Evolutionary conservation across 768 basidiomycete species (phyloP), one percentile per base, ranked within the genome.

Genomic region (Termitomyces heimii): DNA sequence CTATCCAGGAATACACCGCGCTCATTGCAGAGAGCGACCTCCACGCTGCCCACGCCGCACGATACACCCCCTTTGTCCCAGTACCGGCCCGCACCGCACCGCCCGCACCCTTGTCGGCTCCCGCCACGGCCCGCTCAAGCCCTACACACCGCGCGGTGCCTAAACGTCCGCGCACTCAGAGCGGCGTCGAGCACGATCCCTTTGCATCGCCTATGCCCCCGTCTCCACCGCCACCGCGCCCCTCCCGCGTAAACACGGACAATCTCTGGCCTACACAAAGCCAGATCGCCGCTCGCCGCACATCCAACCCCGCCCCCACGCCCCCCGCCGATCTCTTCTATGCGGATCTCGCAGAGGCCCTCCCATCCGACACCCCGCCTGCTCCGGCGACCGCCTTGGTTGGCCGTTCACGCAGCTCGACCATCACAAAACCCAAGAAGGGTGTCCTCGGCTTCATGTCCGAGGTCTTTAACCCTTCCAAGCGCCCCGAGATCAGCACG

Each of bases 401-500:
- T 52, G 65, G 59, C 50, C 65, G 81, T 58, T 74, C 79, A 22
- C 80, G 80, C 64, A 82, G 80, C 66, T 72, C 75, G 34, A 81
- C 80, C 18, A 66, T 75, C 3, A 67, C 72, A 47, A 82, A 81
- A 70, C 58, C 73, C 34, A 82, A 80, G 75, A 88, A 86, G 72
- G 84, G 88, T 60, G 82, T 91, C 68, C 79, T 92, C 66, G 81
- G 88, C 40, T 85, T 91, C 67, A 85, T 93, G 75, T 77, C 77
- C n/a, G 77, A 77, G 54, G 73, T 79, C 64, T 85, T 92, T 71
- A 86, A 81, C 67, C 77, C 82, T 55, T 80, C 81, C 39, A 92
- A 90, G 72, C 83, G 88, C 13, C 85, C 83, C 14, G 94, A 96
- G 73, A 98, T 99, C 77, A 94, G 92, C 69, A 95, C 94, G 0